These are phyloP conservation scores for Perilla frutescens DNA, from an alignment of 257 asterid species.

Conservation along the genomic window DNA sequence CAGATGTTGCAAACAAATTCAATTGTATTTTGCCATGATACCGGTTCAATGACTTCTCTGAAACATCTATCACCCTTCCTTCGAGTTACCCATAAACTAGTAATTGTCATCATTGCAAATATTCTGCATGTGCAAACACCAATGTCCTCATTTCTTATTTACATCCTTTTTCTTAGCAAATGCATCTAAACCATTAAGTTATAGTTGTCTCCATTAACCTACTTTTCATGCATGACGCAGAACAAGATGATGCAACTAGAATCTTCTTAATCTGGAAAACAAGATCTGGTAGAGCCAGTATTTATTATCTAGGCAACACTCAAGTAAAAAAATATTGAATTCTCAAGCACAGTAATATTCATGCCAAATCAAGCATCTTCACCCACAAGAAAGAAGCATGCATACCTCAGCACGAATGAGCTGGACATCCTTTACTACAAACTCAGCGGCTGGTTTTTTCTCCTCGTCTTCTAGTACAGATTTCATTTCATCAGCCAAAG, in stretches of 20 bases:
- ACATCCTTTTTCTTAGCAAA: background rate
- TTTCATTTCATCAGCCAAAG: constrained; percentile 59
- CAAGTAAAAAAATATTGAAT: background rate
- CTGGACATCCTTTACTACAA: constrained; percentile 81
- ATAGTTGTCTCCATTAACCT: background rate
- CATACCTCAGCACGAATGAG: constrained; percentile 89
- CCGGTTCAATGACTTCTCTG: no score
- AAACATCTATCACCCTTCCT: no score
- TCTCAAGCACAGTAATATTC: background rate
- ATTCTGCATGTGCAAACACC: no score
- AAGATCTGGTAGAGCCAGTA: background rate
- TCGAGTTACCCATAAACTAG: no score
- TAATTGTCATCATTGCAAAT: no score
- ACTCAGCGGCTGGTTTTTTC: constrained; percentile 54
- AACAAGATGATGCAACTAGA: constrained; percentile 29
- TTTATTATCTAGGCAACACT: constrained; percentile 14
- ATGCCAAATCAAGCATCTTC: constrained; percentile 16
- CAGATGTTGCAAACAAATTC: background rate
- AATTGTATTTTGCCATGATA: background rate
- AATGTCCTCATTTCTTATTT: no score
- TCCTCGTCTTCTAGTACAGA: constrained; percentile 72
- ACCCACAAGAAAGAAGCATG: constrained; percentile 6
- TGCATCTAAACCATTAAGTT: background rate
- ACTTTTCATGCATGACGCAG: background rate
- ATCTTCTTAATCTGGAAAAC: background rate